These are phyloP conservation scores for Eimeria necatrix DNA, from an alignment of 169 alveolate genomes.

Conservation along the genomic window DNA sequence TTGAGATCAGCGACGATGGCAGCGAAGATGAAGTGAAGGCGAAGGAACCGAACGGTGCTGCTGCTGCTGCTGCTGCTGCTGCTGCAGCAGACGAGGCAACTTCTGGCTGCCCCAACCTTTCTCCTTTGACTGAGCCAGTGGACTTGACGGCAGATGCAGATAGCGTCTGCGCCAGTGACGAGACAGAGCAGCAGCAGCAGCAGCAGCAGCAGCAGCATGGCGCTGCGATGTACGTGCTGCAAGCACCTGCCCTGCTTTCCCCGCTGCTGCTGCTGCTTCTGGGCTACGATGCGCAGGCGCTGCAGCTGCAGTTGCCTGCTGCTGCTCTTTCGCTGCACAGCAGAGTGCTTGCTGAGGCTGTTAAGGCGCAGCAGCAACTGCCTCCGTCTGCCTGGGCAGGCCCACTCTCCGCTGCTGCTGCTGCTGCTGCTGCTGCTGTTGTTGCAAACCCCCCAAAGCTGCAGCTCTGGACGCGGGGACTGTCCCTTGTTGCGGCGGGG, in stretches of 20 bases:
- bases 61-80: slow-evolving; percentile 38
- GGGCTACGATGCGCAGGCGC: slow-evolving; percentile 47
- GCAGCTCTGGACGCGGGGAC: slow-evolving; percentile 30
- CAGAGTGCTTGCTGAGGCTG: not conserved
- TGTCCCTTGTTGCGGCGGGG: slow-evolving; percentile 38
- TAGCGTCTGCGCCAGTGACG: slow-evolving; percentile 15
- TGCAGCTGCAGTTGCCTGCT: slow-evolving; percentile 30
- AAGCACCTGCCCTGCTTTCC: slow-evolving; percentile 27
- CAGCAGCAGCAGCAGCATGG: slow-evolving; percentile 67
- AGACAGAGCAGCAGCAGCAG: slow-evolving; percentile 4
- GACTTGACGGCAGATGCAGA: not conserved
- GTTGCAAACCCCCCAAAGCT: no score
- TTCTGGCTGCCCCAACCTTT: no score
- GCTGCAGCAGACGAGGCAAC: not conserved
- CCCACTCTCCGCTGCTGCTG: slow-evolving; percentile 55
- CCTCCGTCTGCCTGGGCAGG: slow-evolving; percentile 49
- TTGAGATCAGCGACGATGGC: slow-evolving; percentile 54
- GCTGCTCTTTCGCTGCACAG: not conserved
- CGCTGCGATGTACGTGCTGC: slow-evolving; percentile 20
- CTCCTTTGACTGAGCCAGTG: not conserved
- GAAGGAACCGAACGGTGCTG: not conserved
- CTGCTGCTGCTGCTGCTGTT: slow-evolving; percentile 34
- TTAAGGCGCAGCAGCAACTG: slow-evolving; percentile 37
- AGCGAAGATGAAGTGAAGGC: not conserved
- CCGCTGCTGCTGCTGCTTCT: slow-evolving; percentile 63